These are phyloP conservation scores for Ganoderma lucidum DNA, from an alignment of 1,284 basidiomycete genomes.

Conservation along the genomic window DNA sequence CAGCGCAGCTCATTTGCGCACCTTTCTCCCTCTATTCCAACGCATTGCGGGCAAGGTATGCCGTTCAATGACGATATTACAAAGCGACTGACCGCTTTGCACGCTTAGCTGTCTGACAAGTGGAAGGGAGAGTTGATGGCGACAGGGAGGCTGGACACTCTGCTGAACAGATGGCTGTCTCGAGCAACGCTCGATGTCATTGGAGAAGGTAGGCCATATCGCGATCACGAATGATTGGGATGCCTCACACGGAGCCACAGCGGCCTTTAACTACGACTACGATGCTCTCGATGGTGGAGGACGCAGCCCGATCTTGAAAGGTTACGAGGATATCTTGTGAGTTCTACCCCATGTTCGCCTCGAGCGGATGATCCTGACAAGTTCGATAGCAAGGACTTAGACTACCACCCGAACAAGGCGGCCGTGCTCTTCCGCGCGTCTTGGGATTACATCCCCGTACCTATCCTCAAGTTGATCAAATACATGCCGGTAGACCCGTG, in stretches of 20 bases:
- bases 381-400: constrained; percentile 19
- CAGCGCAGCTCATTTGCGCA: constrained; percentile 31
- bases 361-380: neutral
- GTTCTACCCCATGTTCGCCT: constrained; percentile 7
- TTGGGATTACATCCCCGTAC: constrained; percentile 39
- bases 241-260: constrained; percentile 18
- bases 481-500: constrained; percentile 40
- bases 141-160: constrained; percentile 13
- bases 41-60: constrained; percentile 28
- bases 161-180: constrained; percentile 37
- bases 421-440: constrained; percentile 34
- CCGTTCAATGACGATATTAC: neutral
- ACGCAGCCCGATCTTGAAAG: constrained; percentile 34
- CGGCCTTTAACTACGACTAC: constrained; percentile 43
- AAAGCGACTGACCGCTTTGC: neutral
- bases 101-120: constrained; percentile 29
- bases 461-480: constrained; percentile 33
- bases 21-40: constrained; percentile 36
- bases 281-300: constrained; percentile 37
- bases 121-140: constrained; percentile 30
- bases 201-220: constrained; percentile 36
- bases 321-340: constrained; percentile 44
- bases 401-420: constrained; percentile 34
- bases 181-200: constrained; percentile 43
- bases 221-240: neutral